Base-by-base conservation (phyloP, 2,329 filamentous ascomycete species). In the Colletotrichum godetiae region DNA sequence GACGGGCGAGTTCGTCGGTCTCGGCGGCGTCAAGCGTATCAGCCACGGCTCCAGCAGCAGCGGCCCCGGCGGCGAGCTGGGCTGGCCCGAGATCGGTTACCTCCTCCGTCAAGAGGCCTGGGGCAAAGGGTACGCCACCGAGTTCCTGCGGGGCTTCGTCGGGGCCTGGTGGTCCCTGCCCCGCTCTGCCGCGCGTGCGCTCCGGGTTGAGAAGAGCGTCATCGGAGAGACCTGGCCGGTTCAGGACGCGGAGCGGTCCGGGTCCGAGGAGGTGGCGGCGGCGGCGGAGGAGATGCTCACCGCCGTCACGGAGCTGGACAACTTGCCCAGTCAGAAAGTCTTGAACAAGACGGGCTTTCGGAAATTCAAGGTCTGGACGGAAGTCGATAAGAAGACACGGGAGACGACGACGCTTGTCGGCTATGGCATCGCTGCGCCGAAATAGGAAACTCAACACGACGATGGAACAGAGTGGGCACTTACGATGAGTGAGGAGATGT, bases 51-150 rank as follows among this genome's bases (percentile, higher is more conserved):
- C 42, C 69, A 61, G 77, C 49, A 61, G 75, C 35, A 80, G 82
- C 72, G 76, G 74, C 69, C 61, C 77, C 49, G 62, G 75, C 35
- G 80, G 82, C 72, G 76, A 80, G 65, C 78, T 85, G 22, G 88
- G 88, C 60, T 91, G 88, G 89, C 89, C 90, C 1, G 88, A 88
- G 77, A 67, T 91, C 31, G 90, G 90, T 27, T 92, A 92, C 78
- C 85, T 90, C 82, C 79, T 92, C 64, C 81, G 84, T 60, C 84
- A 81, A 68, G 86, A 88, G 75, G 77, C 80, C 67, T 92, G 90
- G 90, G 87, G 88, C 7, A 84, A 83, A 52, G 90, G 90, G 5
- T 86, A 89, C 75, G 89, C 86, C 42, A 90, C 87, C 1, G 90
- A 92, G 80, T 88, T 90, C 57, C 72, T 91, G 49, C 79, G 74